Conservation (phyloP, 306 rosid genomes). For the Vigna radiata region DNA sequence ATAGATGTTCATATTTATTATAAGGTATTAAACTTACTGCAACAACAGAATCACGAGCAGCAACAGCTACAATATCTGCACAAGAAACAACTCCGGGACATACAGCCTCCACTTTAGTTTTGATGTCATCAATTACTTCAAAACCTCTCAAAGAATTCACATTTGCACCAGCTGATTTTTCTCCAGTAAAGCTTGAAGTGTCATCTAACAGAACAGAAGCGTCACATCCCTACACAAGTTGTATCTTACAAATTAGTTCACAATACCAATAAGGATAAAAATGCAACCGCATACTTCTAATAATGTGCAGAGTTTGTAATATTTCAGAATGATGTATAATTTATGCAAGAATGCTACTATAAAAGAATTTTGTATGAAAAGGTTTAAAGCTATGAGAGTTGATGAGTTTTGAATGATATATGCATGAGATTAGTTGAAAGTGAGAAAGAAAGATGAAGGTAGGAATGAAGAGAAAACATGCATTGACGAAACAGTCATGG, state of each 20-base stretch:
- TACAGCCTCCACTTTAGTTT: conserved; percentile 52
- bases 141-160: conserved; percentile 61
- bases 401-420: background rate
- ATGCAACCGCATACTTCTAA: background rate
- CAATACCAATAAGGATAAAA: background rate
- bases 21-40: conserved; percentile 50
- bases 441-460: background rate
- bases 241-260: background rate
- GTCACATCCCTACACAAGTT: conserved; percentile 62
- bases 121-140: conserved; percentile 61
- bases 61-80: conserved; percentile 64
- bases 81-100: conserved; percentile 73
- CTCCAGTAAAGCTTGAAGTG: conserved; percentile 58
- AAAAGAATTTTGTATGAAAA: background rate
- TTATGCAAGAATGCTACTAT: background rate
- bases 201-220: conserved; percentile 66
- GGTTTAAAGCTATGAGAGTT: background rate
- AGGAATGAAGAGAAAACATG: conserved; percentile 34
- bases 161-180: conserved; percentile 65
- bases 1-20: background rate
- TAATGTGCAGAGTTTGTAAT: background rate
- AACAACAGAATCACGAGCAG: conserved; percentile 65
- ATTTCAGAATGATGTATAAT: background rate
- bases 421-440: conserved; percentile 20
- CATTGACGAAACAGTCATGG: conserved; percentile 59